Evolutionary conservation across 1,284 basidiomycete genomes (phyloP), one percentile per base, ranked within the genome.

Genomic region (Baeospora myosura): DNA sequence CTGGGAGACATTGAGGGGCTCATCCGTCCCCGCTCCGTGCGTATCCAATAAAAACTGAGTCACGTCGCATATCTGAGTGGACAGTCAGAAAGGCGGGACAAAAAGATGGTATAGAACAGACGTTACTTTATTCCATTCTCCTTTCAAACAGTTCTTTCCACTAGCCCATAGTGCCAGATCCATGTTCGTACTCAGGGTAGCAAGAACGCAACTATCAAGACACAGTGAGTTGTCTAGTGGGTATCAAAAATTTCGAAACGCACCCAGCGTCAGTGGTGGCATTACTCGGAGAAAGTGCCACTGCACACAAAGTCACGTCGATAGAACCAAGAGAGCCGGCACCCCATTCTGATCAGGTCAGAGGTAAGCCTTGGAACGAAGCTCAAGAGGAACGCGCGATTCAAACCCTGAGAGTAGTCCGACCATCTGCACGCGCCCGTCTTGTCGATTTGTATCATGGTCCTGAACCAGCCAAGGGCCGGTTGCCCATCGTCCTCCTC

Each of bases 391-490:
- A n/a, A n/a, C n/a, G n/a, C n/a, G n/a, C n/a, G n/a, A n/a, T n/a
- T n/a, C n/a, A 64, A 44, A 81, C 78, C 84, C 82, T 81, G 76
- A 39, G 69, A 78, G 17, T 76, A 69, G 87, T 69, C 66, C 2
- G 80, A 69, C 86, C 86, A 89, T 32, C 69, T 65, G 49, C 72
- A 59, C 52, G 70, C 56, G 17, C 58, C 52, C 1, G 58, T 51
- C 43, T 64, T 63, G 38, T 68, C 65, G 16, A 66, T 60, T 40
- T 80, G 75, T 20, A 87, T 72, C 58, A 83, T 69, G 2, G 81
- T 88, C 51, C 74, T 11, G 26, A 29, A 30, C 38, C 38, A 40
- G 6, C 38, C 38, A 2, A 40, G 38, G 10, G 81, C 53, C 1
- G 62, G 59, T 22, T 38, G 47, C 5, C 52, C 51, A 21, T 61